Percentiles rank a stretch among this genome's conserved stretches.
Evolutionary conservation across 805 yeast genomes (phyloP).

Genomic region (Clavispora santaluciae): DNA sequence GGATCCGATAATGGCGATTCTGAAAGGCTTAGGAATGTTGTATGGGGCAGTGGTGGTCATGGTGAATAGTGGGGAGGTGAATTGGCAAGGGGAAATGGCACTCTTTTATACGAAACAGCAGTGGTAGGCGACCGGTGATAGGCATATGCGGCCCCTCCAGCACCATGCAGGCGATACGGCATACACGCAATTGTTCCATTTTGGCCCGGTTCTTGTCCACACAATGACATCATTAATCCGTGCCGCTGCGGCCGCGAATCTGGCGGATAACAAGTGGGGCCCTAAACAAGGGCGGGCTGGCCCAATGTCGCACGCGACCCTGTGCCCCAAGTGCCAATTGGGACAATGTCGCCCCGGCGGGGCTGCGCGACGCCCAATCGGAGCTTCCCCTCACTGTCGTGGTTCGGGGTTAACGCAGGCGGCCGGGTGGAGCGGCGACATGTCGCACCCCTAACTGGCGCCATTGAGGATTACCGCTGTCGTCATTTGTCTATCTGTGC

Average conservation of each 20-base stretch:
- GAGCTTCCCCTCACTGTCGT: neutral
- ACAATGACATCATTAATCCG: neutral
- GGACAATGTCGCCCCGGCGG: no score
- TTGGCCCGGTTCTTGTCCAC: neutral
- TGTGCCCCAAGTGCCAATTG: no score
- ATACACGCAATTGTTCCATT: neutral
- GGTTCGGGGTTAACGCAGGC: neutral
- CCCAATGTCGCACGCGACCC: no score
- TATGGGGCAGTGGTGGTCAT: constrained; percentile 26
- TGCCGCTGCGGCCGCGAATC: neutral
- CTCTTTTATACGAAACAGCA: neutral
- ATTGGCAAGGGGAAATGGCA: neutral
- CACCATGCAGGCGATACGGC: neutral
- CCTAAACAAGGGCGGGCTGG: no score
- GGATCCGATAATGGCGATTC: constrained; percentile 39
- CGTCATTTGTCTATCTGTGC: neutral
- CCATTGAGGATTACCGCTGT: neutral
- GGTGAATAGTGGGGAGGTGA: neutral
- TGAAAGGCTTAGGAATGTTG: constrained; percentile 29
- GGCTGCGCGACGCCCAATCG: neutral
- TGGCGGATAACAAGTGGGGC: no score
- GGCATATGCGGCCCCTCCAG: neutral
- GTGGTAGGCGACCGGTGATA: neutral
- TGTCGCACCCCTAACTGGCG: neutral
- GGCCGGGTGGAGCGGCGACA: neutral